Percentiles rank a stretch among this genome's conserved stretches.
Evolutionary conservation across 2,329 filamentous ascomycete species (phyloP).

Genomic region (Byssothecium circinans): DNA sequence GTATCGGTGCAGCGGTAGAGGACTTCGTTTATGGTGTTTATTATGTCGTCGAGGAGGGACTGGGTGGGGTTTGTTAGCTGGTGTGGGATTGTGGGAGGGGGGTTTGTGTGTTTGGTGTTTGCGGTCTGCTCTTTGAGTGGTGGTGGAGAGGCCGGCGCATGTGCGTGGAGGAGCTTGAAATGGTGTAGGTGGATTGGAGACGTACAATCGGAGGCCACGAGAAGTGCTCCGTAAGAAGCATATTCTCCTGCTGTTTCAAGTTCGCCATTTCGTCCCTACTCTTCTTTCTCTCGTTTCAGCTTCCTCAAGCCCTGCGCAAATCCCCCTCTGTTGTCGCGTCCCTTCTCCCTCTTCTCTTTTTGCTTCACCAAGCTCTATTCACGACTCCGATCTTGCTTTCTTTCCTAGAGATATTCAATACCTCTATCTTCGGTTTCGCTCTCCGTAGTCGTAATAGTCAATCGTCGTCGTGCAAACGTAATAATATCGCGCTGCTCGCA

Average conservation of each 20-base stretch:
- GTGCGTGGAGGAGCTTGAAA: neutral
- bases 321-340: too few relatives aligned
- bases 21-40: slow-evolving; percentile 93
- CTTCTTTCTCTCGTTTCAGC: too few relatives aligned
- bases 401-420: too few relatives aligned
- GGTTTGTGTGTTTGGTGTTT: neutral
- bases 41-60: slow-evolving; percentile 96
- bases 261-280: slow-evolving; percentile 43
- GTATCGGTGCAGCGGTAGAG: slow-evolving; percentile 87
- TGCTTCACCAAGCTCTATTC: too few relatives aligned
- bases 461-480: neutral
- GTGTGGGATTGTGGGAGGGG: neutral
- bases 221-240: slow-evolving; percentile 90
- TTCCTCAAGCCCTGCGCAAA: too few relatives aligned
- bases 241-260: slow-evolving; percentile 51
- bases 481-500: neutral
- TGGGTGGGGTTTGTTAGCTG: slow-evolving; percentile 40
- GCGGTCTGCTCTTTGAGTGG: slow-evolving; percentile 3
- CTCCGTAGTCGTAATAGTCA: too few relatives aligned
- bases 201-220: slow-evolving; percentile 88
- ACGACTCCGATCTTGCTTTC: too few relatives aligned
- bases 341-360: too few relatives aligned
- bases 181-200: slow-evolving; percentile 1
- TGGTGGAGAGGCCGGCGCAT: too few relatives aligned
- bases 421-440: too few relatives aligned